Conservation (phyloP, 805 yeast species). For the Nakazawaea wyomingensis region DNA sequence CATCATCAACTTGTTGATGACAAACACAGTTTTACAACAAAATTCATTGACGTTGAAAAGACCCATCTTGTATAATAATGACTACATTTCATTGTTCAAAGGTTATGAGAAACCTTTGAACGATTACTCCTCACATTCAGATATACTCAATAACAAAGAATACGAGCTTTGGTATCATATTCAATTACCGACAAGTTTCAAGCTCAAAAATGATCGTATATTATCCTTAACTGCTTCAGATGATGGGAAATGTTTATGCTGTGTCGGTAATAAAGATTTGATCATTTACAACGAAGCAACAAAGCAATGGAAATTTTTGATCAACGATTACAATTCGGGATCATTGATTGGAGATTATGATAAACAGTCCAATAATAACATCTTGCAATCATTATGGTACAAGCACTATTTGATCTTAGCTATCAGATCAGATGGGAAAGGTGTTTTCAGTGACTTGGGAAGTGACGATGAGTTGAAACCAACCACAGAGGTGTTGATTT, state of each 20-base stretch:
- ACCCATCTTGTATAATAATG: constrained; percentile 37
- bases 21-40: constrained; percentile 21
- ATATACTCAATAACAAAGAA: constrained; percentile 27
- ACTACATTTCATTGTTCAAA: constrained; percentile 37
- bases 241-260: constrained; percentile 44
- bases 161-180: constrained; percentile 42
- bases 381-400: constrained; percentile 25
- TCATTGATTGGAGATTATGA: not conserved
- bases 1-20: constrained; percentile 18
- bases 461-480: constrained; percentile 13
- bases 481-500: constrained; percentile 26
- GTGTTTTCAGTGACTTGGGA: constrained; percentile 8
- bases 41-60: constrained; percentile 25
- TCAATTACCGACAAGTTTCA: constrained; percentile 39
- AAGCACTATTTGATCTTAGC: constrained; percentile 26
- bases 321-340: constrained; percentile 27
- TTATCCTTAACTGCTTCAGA: constrained; percentile 35
- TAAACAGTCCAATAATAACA: constrained; percentile 1
- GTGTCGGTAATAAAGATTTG: constrained; percentile 45
- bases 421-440: constrained; percentile 17
- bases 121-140: constrained; percentile 29
- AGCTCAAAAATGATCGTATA: constrained; percentile 38
- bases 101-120: constrained; percentile 39
- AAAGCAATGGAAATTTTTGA: constrained; percentile 43
- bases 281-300: constrained; percentile 33